phyloP scores from a whole-genome alignment of 1,139 yeast genomes.

The Waltiozyma sp. region DNA sequence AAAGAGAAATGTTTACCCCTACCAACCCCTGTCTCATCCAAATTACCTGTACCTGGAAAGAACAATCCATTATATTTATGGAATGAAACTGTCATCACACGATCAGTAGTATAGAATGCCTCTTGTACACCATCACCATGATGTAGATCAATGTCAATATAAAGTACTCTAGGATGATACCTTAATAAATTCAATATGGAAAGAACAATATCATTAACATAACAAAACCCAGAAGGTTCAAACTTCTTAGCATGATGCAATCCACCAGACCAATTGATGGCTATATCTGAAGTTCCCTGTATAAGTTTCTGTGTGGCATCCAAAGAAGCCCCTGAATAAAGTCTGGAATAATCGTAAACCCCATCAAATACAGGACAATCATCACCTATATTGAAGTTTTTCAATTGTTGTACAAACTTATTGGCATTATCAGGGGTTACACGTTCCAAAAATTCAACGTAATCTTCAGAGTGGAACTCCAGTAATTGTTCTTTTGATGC shows the following conservation, averaged over 20 bases:
- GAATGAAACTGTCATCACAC: slow-evolving; percentile 96
- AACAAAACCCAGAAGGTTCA: slow-evolving; percentile 95
- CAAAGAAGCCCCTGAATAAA: slow-evolving; percentile 93
- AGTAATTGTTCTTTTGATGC: slow-evolving; percentile 74
- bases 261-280: slow-evolving; percentile 96
- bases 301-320: slow-evolving; percentile 93
- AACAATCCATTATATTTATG: slow-evolving; percentile 94
- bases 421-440: slow-evolving; percentile 75
- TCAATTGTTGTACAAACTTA: slow-evolving; percentile 46
- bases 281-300: slow-evolving; percentile 90
- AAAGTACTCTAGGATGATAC: slow-evolving; percentile 90
- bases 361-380: slow-evolving; percentile 98
- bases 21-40: slow-evolving; percentile 81
- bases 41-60: slow-evolving; percentile 93
- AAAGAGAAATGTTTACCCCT: slow-evolving; percentile 82
- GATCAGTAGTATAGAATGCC: slow-evolving; percentile 90
- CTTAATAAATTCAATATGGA: slow-evolving; percentile 83
- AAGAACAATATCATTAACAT: slow-evolving; percentile 79
- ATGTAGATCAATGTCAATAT: slow-evolving; percentile 92
- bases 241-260: slow-evolving; percentile 93
- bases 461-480: slow-evolving; percentile 82
- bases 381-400: slow-evolving; percentile 88
- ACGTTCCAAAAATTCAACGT: slow-evolving; percentile 64
- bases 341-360: slow-evolving; percentile 85
- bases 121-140: slow-evolving; percentile 99